A percentile compares a stretch with the other conserved stretches of the same genome.
phyloP scores from a whole-genome alignment of 345 rosid species.

The Iberis pinnata region DNA sequence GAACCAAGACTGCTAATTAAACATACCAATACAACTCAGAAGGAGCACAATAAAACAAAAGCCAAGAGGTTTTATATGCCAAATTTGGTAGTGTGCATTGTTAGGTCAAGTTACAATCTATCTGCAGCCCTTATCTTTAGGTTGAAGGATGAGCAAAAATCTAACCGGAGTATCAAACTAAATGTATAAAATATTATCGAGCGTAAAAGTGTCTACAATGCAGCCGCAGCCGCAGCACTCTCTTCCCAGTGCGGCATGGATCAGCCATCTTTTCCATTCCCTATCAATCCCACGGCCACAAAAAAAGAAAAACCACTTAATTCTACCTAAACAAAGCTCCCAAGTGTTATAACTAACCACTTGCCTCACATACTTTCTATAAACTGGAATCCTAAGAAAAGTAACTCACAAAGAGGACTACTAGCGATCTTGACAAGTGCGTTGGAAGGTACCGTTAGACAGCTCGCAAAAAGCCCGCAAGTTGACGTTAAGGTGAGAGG shows the following conservation, averaged over 20 bases:
- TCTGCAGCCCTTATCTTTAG: neutral
- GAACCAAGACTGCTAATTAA: too few relatives aligned
- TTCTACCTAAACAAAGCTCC: neutral
- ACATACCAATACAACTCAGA: neutral
- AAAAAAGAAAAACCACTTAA: neutral
- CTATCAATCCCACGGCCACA: neutral
- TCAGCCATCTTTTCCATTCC: too few relatives aligned
- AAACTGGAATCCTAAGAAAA: neutral
- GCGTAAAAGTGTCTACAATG: neutral
- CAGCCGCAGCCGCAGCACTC: too few relatives aligned
- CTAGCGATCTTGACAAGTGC: conserved; percentile 99
- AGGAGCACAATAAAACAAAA: neutral
- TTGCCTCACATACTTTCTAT: neutral
- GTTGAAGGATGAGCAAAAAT: neutral
- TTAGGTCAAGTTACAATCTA: neutral
- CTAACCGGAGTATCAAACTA: neutral
- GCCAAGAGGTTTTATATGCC: too few relatives aligned
- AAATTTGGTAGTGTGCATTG: neutral
- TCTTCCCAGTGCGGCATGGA: too few relatives aligned
- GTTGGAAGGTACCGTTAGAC: conserved; percentile 95
- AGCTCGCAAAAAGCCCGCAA: conserved; percentile 82
- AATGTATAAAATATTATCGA: neutral
- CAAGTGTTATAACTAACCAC: neutral
- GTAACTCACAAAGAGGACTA: neutral
- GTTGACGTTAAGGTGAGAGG: conserved; percentile 63